A percentile compares a stretch with the other conserved stretches of the same genome.
phyloP scores from a whole-genome alignment of 257 asterid genomes.

The Fraxinus quadrangulata region DNA sequence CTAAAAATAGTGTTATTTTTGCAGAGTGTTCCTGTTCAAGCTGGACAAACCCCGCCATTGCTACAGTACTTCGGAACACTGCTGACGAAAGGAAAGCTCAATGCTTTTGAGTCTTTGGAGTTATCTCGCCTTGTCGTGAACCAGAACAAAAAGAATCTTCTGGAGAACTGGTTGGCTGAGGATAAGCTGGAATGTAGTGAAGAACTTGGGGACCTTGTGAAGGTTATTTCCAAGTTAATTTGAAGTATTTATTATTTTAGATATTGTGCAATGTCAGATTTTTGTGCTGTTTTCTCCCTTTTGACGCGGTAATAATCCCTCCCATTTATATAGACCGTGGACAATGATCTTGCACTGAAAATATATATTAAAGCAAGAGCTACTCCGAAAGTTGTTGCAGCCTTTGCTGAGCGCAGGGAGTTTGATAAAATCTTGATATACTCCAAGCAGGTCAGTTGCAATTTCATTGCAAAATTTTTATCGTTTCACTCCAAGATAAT shows the following conservation, averaged over 20 bases:
- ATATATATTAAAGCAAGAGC: no score
- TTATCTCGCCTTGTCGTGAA: conserved; percentile 90
- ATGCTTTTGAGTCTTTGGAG: conserved; percentile 89
- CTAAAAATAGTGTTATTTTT: no score
- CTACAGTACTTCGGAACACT: no score
- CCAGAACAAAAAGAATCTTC: conserved; percentile 87
- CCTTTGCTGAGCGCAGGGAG: no score
- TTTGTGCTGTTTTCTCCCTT: no score
- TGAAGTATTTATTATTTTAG: no score
- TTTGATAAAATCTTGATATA: conserved; percentile 79
- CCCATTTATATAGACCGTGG: conserved; percentile 66
- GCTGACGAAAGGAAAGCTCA: conserved; percentile 63
- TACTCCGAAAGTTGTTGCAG: no score
- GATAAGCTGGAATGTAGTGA: conserved; percentile 42
- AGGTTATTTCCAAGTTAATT: conserved; percentile 43
- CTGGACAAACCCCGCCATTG: conserved; percentile 76
- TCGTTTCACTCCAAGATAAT: no score
- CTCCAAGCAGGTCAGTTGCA: conserved; percentile 72
- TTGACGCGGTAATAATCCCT: neutral
- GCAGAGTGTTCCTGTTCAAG: conserved; percentile 95
- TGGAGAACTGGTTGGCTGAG: conserved; percentile 96
- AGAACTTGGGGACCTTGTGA: conserved; percentile 97
- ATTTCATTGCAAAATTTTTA: no score
- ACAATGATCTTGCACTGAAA: conserved; percentile 29
- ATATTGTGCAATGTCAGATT: no score